These are phyloP conservation scores for Colletotrichum caudatum DNA, from an alignment of 2,329 filamentous ascomycete genomes.

Conservation along the genomic window DNA sequence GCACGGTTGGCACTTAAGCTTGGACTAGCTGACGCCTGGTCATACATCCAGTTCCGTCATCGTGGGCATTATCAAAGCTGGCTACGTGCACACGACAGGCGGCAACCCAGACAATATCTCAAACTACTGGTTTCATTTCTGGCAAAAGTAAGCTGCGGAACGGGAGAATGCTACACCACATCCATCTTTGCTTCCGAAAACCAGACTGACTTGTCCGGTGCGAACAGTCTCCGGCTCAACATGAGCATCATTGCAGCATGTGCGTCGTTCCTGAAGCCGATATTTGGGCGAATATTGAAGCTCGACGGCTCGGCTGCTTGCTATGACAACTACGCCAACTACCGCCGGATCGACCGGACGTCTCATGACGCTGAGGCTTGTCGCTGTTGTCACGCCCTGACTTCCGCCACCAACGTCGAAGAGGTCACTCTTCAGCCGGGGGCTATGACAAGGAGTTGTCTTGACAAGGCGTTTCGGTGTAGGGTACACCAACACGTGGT, in stretches of 20 bases:
- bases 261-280: conserved; percentile 54
- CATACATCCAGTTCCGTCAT: conserved; percentile 50
- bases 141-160: conserved; percentile 48
- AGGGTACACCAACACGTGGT: conserved; percentile 8
- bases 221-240: conserved; percentile 54
- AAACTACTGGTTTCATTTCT: conserved; percentile 47
- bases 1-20: no score
- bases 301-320: conserved; percentile 40
- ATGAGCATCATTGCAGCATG: conserved; percentile 55
- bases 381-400: not conserved
- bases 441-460: not conserved
- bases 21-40: not conserved
- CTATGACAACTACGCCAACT: conserved; percentile 23
- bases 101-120: conserved; percentile 49
- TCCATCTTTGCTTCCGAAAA: not conserved
- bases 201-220: not conserved
- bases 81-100: conserved; percentile 50
- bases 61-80: conserved; percentile 55
- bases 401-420: conserved; percentile 29
- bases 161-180: not conserved
- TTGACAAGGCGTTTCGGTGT: conserved; percentile 19
- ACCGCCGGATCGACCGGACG: conserved; percentile 27
- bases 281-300: conserved; percentile 48
- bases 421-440: conserved; percentile 26
- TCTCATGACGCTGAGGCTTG: not conserved